Percentiles rank a stretch among this genome's conserved stretches.
phyloP scores from a whole-genome alignment of 352 stramenopile genomes.

The Phytophthora cajani region DNA sequence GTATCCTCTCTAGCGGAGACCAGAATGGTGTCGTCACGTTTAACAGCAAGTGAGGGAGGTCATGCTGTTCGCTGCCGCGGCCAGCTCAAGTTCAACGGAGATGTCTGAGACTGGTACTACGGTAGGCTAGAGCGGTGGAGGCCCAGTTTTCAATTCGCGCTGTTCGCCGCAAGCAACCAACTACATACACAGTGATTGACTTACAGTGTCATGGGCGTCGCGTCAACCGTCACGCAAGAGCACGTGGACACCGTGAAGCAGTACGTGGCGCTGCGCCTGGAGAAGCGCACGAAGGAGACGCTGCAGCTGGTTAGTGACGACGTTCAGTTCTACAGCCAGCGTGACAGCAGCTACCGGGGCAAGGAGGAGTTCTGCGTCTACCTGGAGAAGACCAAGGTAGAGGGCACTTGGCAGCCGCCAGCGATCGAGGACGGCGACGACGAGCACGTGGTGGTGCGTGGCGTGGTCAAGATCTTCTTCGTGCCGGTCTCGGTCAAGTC shows the following conservation, averaged over 20 bases:
- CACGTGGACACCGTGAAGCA: constrained; percentile 52
- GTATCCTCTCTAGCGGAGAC: background rate
- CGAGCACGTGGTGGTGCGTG: constrained; percentile 54
- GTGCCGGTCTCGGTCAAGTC: constrained; percentile 64
- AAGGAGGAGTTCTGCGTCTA: constrained; percentile 52
- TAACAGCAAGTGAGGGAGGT: too few relatives aligned
- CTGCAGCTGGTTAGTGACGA: constrained; percentile 62
- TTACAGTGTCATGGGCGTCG: constrained; percentile 40
- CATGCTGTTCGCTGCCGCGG: background rate
- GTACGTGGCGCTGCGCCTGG: constrained; percentile 50
- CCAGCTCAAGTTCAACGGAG: constrained; percentile 21
- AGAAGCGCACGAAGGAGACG: constrained; percentile 48
- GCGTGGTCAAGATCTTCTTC: constrained; percentile 62
- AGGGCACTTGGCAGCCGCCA: constrained; percentile 48
- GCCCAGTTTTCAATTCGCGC: constrained; percentile 17
- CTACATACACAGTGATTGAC: background rate
- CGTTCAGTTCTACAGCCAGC: constrained; percentile 61
- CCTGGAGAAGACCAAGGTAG: constrained; percentile 61
- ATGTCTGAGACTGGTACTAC: background rate
- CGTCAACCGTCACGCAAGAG: constrained; percentile 34
- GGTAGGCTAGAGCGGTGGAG: too few relatives aligned
- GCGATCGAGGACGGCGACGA: constrained; percentile 53
- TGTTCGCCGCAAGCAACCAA: constrained; percentile 1
- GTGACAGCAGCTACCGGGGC: constrained; percentile 53
- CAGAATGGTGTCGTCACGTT: background rate